phyloP scores from a whole-genome alignment of 2,329 filamentous ascomycete genomes.

The Chaetomiaceae sp. region DNA sequence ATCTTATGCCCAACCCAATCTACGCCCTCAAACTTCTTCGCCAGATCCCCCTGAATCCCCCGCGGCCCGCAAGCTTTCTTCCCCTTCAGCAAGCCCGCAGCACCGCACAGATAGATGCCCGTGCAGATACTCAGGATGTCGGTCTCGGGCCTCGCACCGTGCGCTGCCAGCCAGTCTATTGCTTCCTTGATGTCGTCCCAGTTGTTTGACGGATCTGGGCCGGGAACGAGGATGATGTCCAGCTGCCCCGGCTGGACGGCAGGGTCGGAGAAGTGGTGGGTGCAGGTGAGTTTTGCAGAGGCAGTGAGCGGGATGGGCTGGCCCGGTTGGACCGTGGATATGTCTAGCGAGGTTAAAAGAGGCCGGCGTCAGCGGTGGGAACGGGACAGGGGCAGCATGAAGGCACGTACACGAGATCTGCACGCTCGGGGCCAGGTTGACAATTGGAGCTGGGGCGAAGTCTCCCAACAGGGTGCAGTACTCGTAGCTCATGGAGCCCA shows the following conservation, averaged over 20 bases:
- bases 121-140: constrained; percentile 51
- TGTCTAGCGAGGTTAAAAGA: constrained; percentile 28
- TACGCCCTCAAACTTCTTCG: constrained; percentile 35
- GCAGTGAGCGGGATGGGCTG: constrained; percentile 40
- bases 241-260: constrained; percentile 47
- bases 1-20: constrained; percentile 42
- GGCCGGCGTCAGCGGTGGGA: neutral
- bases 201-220: constrained; percentile 38
- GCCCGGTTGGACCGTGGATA: constrained; percentile 37
- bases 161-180: constrained; percentile 40
- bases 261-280: constrained; percentile 40
- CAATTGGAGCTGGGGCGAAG: constrained; percentile 34
- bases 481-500: constrained; percentile 42
- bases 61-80: constrained; percentile 44
- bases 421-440: constrained; percentile 39
- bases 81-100: constrained; percentile 44
- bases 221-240: constrained; percentile 48
- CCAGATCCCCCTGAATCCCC: constrained; percentile 38
- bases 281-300: constrained; percentile 34
- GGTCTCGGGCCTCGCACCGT: constrained; percentile 35
- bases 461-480: constrained; percentile 36
- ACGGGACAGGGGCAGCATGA: neutral
- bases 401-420: constrained; percentile 34
- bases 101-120: constrained; percentile 44
- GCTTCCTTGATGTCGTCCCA: constrained; percentile 29